Evolutionary conservation across 2,329 filamentous ascomycete species (phyloP).

Genomic region (Acrodontium crateriforme): DNA sequence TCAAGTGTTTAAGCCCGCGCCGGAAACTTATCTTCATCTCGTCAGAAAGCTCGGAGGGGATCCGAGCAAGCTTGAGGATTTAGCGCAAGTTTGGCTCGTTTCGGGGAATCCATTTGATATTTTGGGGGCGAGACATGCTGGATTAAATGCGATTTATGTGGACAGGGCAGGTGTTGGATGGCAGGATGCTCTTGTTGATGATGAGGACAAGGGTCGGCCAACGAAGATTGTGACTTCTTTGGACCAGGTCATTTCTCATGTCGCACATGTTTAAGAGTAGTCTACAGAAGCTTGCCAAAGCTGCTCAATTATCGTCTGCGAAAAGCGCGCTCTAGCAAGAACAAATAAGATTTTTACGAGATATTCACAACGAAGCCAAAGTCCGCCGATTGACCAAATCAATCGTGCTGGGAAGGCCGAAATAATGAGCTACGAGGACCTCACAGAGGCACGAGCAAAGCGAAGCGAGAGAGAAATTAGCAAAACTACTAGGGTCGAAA

Average conservation of each 20-base stretch:
- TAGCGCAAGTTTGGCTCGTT: slow-evolving; percentile 50
- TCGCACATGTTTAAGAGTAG: slow-evolving; percentile 3
- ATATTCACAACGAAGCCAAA: slow-evolving; percentile 19
- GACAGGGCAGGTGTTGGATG: slow-evolving; percentile 50
- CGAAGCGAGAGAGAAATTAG: slow-evolving; percentile 10
- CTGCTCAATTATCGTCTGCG: slow-evolving; percentile 1
- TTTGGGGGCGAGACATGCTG: slow-evolving; percentile 47
- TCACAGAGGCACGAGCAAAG: slow-evolving; percentile 10
- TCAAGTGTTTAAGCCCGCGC: slow-evolving; percentile 51
- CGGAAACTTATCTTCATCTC: slow-evolving; percentile 47
- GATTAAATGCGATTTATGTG: slow-evolving; percentile 53
- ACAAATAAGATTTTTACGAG: slow-evolving; percentile 8
- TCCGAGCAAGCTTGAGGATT: slow-evolving; percentile 24
- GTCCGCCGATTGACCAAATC: slow-evolving; percentile 13
- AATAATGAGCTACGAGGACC: slow-evolving; percentile 16
- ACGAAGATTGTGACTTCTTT: slow-evolving; percentile 42
- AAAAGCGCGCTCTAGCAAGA: slow-evolving; percentile 1
- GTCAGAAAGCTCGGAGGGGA: slow-evolving; percentile 36
- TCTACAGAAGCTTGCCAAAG: slow-evolving; percentile 3
- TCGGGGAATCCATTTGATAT: slow-evolving; percentile 63
- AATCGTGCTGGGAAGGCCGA: slow-evolving; percentile 13
- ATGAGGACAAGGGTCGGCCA: slow-evolving; percentile 31
- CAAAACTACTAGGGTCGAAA: slow-evolving; percentile 1
- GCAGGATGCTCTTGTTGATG: slow-evolving; percentile 46
- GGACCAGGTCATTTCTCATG: slow-evolving; percentile 45